A percentile compares a stretch with the other conserved stretches of the same genome.
Conservation (phyloP, 306 rosid species). For the Vicia faba region DNA sequence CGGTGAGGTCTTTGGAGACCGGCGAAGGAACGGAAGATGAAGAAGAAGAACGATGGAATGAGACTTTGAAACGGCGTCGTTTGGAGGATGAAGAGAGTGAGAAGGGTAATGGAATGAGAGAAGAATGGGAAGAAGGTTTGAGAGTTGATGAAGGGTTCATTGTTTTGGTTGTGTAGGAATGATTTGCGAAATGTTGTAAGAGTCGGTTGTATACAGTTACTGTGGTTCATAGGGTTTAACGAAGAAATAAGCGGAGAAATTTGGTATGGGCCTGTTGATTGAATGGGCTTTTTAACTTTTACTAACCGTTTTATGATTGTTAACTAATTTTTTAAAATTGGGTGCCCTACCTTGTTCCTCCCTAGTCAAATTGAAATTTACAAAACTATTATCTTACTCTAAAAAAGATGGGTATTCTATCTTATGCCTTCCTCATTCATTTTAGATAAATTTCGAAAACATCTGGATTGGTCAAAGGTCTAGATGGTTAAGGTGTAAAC, state of each 20-base stretch:
- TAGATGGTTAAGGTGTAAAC: no score
- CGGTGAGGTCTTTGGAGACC: slow-evolving; percentile 64
- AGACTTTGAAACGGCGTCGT: slow-evolving; percentile 69
- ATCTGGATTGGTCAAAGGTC: no score
- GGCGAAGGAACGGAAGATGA: neutral
- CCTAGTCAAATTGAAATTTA: no score
- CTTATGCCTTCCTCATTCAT: no score
- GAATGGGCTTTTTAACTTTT: neutral
- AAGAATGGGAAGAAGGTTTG: slow-evolving; percentile 28
- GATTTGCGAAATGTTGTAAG: neutral
- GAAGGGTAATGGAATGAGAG: slow-evolving; percentile 54
- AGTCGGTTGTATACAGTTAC: neutral
- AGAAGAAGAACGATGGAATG: slow-evolving; percentile 47
- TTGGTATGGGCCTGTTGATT: slow-evolving; percentile 5
- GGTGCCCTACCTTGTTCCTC: no score
- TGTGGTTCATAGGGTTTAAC: slow-evolving; percentile 18
- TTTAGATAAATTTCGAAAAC: no score
- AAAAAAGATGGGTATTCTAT: no score
- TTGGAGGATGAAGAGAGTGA: neutral
- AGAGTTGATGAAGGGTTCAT: slow-evolving; percentile 67
- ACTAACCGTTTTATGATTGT: neutral
- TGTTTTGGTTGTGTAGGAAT: slow-evolving; percentile 40
- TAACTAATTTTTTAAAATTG: no score
- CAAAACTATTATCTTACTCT: no score
- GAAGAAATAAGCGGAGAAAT: neutral